Evolutionary conservation across 495 filamentous ascomycete genomes (phyloP), one percentile per base, ranked within the genome.

Genomic region (Hypoxylon crocopeplum): DNA sequence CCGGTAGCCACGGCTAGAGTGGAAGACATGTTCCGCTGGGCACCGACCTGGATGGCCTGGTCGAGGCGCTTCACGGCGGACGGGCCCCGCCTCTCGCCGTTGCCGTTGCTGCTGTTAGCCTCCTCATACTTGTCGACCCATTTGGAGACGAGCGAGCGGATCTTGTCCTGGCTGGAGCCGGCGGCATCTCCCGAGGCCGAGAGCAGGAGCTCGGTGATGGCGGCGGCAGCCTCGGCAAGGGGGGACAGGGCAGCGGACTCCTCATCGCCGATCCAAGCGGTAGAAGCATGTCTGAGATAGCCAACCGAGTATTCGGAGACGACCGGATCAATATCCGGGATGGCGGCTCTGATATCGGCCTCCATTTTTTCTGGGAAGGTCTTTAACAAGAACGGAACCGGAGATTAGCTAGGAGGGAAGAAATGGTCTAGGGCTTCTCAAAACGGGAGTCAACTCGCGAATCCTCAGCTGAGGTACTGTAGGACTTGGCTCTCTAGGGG

Each of bases 301-400:
- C 94, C 95, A 59, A 91, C 88, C 16, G 93, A 92, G 70, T 98
- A 98, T 71, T 95, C 90, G 30, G 91, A 91, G 46, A 98, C 78
- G 51, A 97, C 84, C 37, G 87, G 90, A 74, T 98, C 94, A 52
- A 97, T 87, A 59, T 88, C 87, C 41, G 94, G 93, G 52, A 98
- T 86, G 64, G 89, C 86, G 24, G 89, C 79, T 71, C 88, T 87
- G 67, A 98, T 90, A 81, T 97, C 90, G 62, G 88, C 80, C 76
- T 98, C 93, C 94, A 98, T 98, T 53, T 55, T 71, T 56, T 57
- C 3, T 42, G 42, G 25, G 27, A 48, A 33, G 40, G 53, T 54
- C 12, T n/a, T n/a, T n/a, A n/a, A n/a, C 7, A 15, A 37, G 58
- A 42, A 32, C 32, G 34, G 30, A 39, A 30, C 49, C 50, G 59